Percentiles rank a stretch among this genome's conserved stretches.
These are phyloP conservation scores for Backusella sp. DNA, from an alignment of 192 early-diverging fungal genomes.

Conservation along the genomic window DNA sequence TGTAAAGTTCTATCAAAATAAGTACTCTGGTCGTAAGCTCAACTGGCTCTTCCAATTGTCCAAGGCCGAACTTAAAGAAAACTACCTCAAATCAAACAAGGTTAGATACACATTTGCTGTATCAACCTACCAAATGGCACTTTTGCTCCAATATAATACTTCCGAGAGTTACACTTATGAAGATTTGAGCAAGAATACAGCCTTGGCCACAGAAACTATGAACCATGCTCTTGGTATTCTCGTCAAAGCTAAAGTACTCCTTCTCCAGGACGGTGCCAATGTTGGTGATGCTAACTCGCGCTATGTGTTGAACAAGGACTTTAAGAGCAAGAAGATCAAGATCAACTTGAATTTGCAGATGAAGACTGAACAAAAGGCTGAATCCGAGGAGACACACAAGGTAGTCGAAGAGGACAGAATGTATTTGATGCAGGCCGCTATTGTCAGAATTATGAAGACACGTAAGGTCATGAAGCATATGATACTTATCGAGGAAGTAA, in stretches of 20 bases:
- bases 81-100: conserved; percentile 76
- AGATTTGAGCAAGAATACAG: conserved; percentile 74
- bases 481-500: conserved; percentile 84
- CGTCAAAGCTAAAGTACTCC: conserved; percentile 81
- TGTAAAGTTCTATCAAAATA: conserved; percentile 83
- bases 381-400: conserved; percentile 90
- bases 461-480: conserved; percentile 87
- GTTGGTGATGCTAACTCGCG: conserved; percentile 51
- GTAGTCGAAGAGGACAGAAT: conserved; percentile 91
- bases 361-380: conserved; percentile 88
- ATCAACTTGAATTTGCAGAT: conserved; percentile 85
- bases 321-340: conserved; percentile 84
- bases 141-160: conserved; percentile 89
- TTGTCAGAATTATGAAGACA: conserved; percentile 99
- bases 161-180: conserved; percentile 71
- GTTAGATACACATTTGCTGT: conserved; percentile 74
- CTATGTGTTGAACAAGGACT: conserved; percentile 80
- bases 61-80: conserved; percentile 92
- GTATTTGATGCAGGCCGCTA: conserved; percentile 92
- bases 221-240: conserved; percentile 72
- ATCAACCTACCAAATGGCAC: conserved; percentile 90
- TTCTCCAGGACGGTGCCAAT: conserved; percentile 48
- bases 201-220: conserved; percentile 66
- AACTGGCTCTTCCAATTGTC: conserved; percentile 94
- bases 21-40: conserved; percentile 87